A percentile compares a stretch with the other conserved stretches of the same genome.
These are phyloP conservation scores for Lagerstroemia speciosa DNA, from an alignment of 345 rosid species.

Conservation along the genomic window DNA sequence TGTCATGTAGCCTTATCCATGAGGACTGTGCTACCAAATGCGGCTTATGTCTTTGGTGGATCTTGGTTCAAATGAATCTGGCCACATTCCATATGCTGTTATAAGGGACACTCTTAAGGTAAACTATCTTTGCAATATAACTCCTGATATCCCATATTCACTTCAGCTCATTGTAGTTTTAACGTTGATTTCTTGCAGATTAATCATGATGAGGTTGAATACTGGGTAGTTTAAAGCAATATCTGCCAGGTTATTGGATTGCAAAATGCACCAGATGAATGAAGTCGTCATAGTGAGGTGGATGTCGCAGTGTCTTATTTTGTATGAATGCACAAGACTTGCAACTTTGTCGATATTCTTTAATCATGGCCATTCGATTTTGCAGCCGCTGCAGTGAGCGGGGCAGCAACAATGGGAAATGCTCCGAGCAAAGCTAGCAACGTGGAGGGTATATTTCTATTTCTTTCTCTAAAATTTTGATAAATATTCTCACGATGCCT, in stretches of 20 bases:
- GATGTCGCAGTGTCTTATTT: slow-evolving; percentile 8
- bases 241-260: slow-evolving; percentile 62
- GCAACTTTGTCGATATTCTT: neutral
- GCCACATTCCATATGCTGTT: slow-evolving; percentile 60
- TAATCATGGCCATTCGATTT: neutral
- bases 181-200: no score
- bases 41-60: slow-evolving; percentile 73
- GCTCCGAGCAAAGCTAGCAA: slow-evolving; percentile 56
- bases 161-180: no score
- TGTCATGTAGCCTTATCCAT: slow-evolving; percentile 55
- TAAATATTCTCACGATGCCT: neutral
- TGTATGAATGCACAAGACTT: no score
- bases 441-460: slow-evolving; percentile 54
- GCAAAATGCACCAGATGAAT: slow-evolving; percentile 94
- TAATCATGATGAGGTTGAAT: no score
- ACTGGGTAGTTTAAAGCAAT: slow-evolving; percentile 86
- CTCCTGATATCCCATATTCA: no score
- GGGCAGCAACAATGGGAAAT: slow-evolving; percentile 52
- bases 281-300: slow-evolving; percentile 74
- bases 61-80: slow-evolving; percentile 60
- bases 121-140: no score
- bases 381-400: slow-evolving; percentile 71
- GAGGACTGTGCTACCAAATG: slow-evolving; percentile 84
- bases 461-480: neutral
- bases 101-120: slow-evolving; percentile 68